Conservation (phyloP, 345 rosid species). For the Populus deltoides region DNA sequence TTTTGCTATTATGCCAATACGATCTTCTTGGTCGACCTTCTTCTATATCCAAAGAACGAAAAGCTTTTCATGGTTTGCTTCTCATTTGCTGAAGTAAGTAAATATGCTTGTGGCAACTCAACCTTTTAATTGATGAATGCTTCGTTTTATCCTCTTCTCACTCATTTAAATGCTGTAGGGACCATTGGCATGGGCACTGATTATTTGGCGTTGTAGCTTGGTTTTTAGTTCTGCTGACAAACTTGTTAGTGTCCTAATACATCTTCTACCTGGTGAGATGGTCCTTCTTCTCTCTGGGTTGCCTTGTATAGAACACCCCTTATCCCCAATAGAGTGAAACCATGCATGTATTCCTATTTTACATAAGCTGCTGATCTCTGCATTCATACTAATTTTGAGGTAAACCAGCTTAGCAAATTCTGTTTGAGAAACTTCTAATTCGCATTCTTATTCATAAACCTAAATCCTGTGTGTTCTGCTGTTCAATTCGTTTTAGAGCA, state of each 20-base stretch:
- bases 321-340: background rate
- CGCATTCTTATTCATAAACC: background rate
- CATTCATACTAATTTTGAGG: background rate
- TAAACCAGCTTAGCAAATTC: background rate
- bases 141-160: conserved; percentile 6
- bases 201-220: conserved; percentile 96
- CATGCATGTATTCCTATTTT: background rate
- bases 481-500: background rate
- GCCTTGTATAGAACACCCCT: background rate
- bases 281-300: background rate
- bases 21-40: conserved; percentile 83
- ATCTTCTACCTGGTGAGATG: conserved; percentile 88
- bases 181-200: conserved; percentile 93
- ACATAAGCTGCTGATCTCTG: background rate
- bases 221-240: conserved; percentile 94
- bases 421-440: background rate
- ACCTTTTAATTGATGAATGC: conserved; percentile 11
- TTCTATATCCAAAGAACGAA: conserved; percentile 74
- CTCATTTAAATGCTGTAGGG: conserved; percentile 50
- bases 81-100: conserved; percentile 88
- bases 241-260: conserved; percentile 92
- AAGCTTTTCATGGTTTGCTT: conserved; percentile 97
- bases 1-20: conserved; percentile 97
- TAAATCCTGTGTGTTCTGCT: background rate
- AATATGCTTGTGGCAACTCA: background rate